Evolutionary conservation across 257 asterid genomes (phyloP).

Genomic region (Petunia axillaris): DNA sequence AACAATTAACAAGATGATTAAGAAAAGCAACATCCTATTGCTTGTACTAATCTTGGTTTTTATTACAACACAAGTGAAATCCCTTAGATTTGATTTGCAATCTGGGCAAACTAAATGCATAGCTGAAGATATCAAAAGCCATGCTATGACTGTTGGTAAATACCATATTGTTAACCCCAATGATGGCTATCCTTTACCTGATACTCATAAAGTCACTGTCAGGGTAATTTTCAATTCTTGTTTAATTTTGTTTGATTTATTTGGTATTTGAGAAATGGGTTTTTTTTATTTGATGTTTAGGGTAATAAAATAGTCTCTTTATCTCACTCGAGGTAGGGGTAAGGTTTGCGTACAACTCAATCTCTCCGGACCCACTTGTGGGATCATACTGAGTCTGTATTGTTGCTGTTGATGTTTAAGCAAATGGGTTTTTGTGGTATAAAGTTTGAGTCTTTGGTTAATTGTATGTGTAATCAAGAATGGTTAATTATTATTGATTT

Average conservation of each 20-base stretch:
- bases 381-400: no score
- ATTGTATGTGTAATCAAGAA: no score
- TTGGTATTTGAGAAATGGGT: background rate
- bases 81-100: slow-evolving; percentile 83
- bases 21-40: slow-evolving; percentile 1
- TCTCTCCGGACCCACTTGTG: no score
- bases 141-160: slow-evolving; percentile 93
- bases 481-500: no score
- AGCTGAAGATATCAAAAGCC: slow-evolving; percentile 86
- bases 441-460: no score
- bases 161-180: slow-evolving; percentile 77
- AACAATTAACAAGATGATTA: background rate
- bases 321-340: no score
- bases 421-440: no score
- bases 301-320: no score
- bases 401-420: no score
- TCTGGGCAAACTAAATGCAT: slow-evolving; percentile 94
- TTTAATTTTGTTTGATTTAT: background rate
- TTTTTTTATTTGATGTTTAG: background rate
- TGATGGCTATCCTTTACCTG: slow-evolving; percentile 83
- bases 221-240: slow-evolving; percentile 52
- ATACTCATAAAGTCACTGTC: slow-evolving; percentile 84
- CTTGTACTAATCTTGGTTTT: slow-evolving; percentile 48
- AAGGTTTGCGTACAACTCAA: no score
- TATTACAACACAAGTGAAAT: slow-evolving; percentile 51